phyloP scores from a whole-genome alignment of 768 basidiomycete species.

The Paxillus rubicundulus region DNA sequence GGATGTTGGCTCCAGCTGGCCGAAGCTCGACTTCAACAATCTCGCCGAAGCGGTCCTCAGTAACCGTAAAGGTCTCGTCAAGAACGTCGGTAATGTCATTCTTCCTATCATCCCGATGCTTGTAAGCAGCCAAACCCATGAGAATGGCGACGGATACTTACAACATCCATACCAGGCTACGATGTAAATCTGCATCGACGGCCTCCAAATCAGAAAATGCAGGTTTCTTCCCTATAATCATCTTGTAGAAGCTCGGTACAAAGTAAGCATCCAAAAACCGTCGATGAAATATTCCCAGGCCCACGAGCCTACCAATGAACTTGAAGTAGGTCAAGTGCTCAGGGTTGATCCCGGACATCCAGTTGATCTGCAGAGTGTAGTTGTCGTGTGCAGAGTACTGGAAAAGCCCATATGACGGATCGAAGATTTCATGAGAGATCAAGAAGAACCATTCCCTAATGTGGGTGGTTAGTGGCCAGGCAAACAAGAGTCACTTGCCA shows the following conservation, averaged over 20 bases:
- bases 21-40: constrained; percentile 64
- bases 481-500: constrained; percentile 8
- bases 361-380: constrained; percentile 79
- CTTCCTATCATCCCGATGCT: constrained; percentile 41
- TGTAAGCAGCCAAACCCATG: constrained; percentile 1
- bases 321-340: constrained; percentile 81
- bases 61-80: constrained; percentile 69
- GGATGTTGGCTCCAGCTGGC: constrained; percentile 54
- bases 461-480: constrained; percentile 3
- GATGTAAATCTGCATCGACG: constrained; percentile 64
- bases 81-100: constrained; percentile 75
- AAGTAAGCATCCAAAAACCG: constrained; percentile 80
- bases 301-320: constrained; percentile 73
- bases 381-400: constrained; percentile 80
- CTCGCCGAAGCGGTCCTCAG: constrained; percentile 76
- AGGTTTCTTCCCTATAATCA: constrained; percentile 62
- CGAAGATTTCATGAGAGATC: constrained; percentile 79
- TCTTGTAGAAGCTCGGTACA: constrained; percentile 79
- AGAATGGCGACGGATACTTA: constrained; percentile 34
- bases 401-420: constrained; percentile 79
- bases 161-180: constrained; percentile 76
- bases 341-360: constrained; percentile 70
- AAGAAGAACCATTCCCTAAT: constrained; percentile 84
- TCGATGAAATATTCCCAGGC: constrained; percentile 74
- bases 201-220: constrained; percentile 64